Conservation (phyloP, 148 eudicot genomes). For the Polygonum aviculare region DNA sequence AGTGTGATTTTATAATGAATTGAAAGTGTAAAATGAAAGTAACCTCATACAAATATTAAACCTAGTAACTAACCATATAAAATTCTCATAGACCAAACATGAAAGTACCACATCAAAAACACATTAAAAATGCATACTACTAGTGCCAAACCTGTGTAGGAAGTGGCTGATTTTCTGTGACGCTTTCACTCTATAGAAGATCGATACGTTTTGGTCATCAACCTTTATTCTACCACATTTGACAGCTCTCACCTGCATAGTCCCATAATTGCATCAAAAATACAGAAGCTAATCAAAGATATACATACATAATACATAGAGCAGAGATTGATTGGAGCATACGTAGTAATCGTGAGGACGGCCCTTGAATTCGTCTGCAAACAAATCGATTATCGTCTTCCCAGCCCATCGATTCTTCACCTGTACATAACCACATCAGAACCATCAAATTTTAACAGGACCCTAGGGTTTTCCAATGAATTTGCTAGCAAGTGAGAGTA, state of each 20-base stretch:
- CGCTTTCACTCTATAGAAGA: constrained; percentile 59
- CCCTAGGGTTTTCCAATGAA: not conserved
- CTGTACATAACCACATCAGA: constrained; percentile 10
- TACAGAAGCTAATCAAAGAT: not conserved
- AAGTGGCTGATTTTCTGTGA: constrained; percentile 94
- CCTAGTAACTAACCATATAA: not conserved
- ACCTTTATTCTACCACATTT: constrained; percentile 94
- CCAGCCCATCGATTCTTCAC: constrained; percentile 80
- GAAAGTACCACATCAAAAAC: not conserved
- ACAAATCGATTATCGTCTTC: constrained; percentile 82
- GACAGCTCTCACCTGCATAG: constrained; percentile 71
- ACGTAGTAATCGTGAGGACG: constrained; percentile 84
- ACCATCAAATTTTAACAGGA: not conserved
- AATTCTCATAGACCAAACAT: not conserved
- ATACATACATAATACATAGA: not conserved
- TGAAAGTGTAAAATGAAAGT: not conserved
- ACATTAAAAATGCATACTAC: not conserved
- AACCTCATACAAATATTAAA: not conserved
- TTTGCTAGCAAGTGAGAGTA: not conserved
- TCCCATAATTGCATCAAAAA: constrained; percentile 11
- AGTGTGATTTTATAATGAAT: not conserved
- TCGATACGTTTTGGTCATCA: constrained; percentile 66
- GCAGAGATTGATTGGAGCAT: constrained; percentile 12
- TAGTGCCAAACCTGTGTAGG: constrained; percentile 62
- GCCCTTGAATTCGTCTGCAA: constrained; percentile 86